Base-by-base conservation (phyloP, 23 red algal genomes). In the Cyanidiococcus yangmingshanensis region DNA sequence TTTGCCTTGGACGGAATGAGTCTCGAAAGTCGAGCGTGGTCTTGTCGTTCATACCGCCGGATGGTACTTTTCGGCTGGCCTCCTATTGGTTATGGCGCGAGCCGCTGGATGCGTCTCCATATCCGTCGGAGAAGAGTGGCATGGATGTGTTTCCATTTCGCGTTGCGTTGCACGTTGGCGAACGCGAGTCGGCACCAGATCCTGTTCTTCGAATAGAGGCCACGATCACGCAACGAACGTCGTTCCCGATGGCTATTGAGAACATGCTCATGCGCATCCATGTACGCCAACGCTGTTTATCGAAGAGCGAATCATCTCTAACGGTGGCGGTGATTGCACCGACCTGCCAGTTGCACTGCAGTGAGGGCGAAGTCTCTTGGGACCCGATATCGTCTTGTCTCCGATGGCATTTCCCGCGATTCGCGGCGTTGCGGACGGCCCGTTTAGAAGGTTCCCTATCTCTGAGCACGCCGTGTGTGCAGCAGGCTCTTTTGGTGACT, bases 41-140 rank as follows among this genome's bases (percentile, higher is more conserved):
- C 63, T 7, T 71, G 32, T 32, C 63, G 63, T 71, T 71, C 32
- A 35, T 71, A 2, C 63, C 63, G 63, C 63, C 63, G 63, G 63
- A 71, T 35, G 63, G 63, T 3, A 3, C 63, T 29, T 71, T 71
- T 35, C 21, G n/a, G n/a, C 63, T 71, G 27, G 63, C 63, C 16
- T 71, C 63, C 7, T 71, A 71, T 29, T 54, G 45, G 45, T 21
- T 54, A 7, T 54, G 45, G 45, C 45, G 45, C 45, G 7, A 15
- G 45, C 7, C 21, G 12, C 45, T 21, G 45, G 12, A 54, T 54
- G 7, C 45, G 21, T 7, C 12, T 54, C 7, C 63, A 71, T 29
- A 25, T 25, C 12, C 27, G 63, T 12, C 32, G 63, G 32, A 17
- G n/a, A 35, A 25, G 12, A 30, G 27, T 71, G 7, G 12, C 7